Conservation (phyloP, 2,329 filamentous ascomycete genomes). For the Apiospora phragmitis region DNA sequence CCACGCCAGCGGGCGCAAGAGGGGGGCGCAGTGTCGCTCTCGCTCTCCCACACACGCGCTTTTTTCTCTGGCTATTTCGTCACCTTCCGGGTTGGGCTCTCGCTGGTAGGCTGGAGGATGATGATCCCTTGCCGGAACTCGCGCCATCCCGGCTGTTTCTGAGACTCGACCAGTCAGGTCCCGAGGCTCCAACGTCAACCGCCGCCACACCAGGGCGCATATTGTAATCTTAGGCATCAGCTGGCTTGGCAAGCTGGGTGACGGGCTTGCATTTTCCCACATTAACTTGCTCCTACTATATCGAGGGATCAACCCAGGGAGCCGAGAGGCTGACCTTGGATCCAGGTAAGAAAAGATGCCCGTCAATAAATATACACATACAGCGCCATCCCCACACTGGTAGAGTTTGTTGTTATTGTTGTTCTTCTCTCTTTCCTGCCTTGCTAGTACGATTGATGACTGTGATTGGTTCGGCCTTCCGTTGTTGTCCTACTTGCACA, state of each 20-base stretch:
- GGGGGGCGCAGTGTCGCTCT: not conserved
- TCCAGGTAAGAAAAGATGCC: not conserved
- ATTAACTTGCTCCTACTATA: not conserved
- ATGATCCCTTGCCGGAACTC: not conserved
- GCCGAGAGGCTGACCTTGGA: not conserved
- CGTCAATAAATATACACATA: not conserved
- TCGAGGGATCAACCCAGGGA: slow-evolving; percentile 1
- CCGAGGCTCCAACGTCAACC: not conserved
- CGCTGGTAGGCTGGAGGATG: not conserved
- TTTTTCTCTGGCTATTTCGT: not conserved
- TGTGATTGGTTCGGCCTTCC: not conserved
- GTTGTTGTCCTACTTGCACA: not conserved
- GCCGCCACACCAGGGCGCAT: not conserved
- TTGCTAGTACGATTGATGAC: not conserved
- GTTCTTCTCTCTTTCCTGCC: not conserved
- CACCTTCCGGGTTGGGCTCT: not conserved
- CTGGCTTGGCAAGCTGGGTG: not conserved
- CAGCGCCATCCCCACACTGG: not conserved
- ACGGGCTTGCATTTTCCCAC: not conserved
- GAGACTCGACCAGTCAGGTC: not conserved
- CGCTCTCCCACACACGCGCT: not conserved
- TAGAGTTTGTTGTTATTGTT: not conserved
- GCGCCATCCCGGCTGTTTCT: not conserved
- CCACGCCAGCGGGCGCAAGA: not conserved
- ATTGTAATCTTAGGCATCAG: slow-evolving; percentile 8